phyloP scores from a whole-genome alignment of 139 green algal species.

The Chlamydomonas eustigma region DNA sequence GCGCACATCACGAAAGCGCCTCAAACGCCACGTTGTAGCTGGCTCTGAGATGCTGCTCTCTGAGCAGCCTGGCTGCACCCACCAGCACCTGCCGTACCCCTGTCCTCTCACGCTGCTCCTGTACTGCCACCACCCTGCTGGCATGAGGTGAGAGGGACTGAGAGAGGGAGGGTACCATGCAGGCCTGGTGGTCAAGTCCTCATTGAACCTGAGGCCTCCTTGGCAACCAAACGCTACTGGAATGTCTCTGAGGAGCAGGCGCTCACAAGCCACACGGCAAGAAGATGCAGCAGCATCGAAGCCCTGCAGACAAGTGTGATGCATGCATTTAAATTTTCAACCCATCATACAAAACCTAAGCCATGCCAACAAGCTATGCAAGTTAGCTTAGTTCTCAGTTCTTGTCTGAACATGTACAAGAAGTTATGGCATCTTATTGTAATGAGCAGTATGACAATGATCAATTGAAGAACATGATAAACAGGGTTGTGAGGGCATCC shows the following conservation, averaged over 20 bases:
- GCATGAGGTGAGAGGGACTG: not conserved
- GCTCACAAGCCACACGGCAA: not conserved
- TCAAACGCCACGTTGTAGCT: not conserved
- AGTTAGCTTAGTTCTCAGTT: not conserved
- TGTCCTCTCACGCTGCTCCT: not conserved
- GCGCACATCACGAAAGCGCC: not conserved
- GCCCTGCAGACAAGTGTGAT: not conserved
- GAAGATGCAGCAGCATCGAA: not conserved
- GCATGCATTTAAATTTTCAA: not conserved
- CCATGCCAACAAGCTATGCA: not conserved
- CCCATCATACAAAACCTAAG: not conserved
- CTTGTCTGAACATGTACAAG: not conserved
- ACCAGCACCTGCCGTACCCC: not conserved
- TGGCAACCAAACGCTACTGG: not conserved
- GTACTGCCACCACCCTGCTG: not conserved
- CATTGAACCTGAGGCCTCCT: conserved; percentile 59
- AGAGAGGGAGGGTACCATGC: conserved; percentile 55
- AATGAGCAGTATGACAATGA: not conserved
- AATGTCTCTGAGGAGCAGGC: not conserved
- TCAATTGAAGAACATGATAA: not conserved
- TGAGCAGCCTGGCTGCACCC: not conserved
- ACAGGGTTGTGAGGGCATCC: not conserved
- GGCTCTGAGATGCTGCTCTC: not conserved
- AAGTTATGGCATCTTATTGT: not conserved
- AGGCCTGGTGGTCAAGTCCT: conserved; percentile 64